Evolutionary conservation across 495 filamentous ascomycete species (phyloP).

Genomic region (Trichoderma virens): DNA sequence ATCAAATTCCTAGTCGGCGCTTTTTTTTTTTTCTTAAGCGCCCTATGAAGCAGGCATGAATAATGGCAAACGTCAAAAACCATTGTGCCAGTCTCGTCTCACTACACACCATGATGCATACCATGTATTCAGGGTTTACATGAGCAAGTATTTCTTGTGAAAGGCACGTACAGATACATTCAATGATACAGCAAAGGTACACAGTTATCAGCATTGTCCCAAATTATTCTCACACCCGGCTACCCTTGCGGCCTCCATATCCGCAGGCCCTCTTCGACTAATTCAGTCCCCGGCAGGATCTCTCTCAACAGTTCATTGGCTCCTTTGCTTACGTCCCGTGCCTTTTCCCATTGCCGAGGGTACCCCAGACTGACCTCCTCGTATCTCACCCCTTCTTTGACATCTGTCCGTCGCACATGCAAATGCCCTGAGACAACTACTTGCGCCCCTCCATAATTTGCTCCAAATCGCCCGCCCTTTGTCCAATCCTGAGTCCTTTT

Average conservation of each 20-base stretch:
- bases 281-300: constrained; percentile 23
- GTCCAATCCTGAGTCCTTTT: constrained; percentile 26
- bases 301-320: constrained; percentile 26
- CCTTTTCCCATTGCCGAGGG: constrained; percentile 26
- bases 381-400: constrained; percentile 25
- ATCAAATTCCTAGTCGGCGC: no score
- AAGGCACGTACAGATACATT: no score
- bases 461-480: constrained; percentile 15
- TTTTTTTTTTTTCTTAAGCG: no score
- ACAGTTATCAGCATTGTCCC: no score
- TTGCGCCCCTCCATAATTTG: constrained; percentile 14
- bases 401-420: constrained; percentile 28
- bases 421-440: constrained; percentile 27
- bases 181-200: no score
- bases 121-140: no score
- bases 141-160: no score
- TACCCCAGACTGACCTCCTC: constrained; percentile 29
- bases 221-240: no score
- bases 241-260: constrained; percentile 8
- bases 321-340: constrained; percentile 16
- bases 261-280: background rate
- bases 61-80: no score
- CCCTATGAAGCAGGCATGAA: no score
- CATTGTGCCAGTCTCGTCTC: no score
- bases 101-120: no score